phyloP scores from a whole-genome alignment of 148 eudicot genomes.

The Fagopyrum tataricum region DNA sequence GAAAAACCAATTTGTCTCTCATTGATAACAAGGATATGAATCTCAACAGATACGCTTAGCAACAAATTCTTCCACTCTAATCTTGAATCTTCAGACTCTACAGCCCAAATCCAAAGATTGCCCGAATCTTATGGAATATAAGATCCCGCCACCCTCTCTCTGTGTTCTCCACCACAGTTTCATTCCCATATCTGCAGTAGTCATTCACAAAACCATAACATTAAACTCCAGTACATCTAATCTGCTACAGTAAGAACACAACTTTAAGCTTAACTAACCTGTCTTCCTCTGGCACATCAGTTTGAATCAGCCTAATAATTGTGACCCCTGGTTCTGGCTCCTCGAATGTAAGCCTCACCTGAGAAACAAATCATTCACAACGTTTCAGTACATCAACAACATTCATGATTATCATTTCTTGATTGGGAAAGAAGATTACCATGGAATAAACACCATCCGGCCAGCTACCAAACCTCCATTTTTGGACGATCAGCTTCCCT shows the following conservation, averaged over 20 bases:
- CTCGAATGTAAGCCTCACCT: slow-evolving; percentile 78
- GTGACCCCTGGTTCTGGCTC: slow-evolving; percentile 89
- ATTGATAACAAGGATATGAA: neutral
- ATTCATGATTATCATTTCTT: too few relatives aligned
- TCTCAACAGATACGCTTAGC: neutral
- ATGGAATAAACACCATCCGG: slow-evolving; percentile 73
- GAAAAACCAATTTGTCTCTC: neutral
- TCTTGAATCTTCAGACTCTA: slow-evolving; percentile 17
- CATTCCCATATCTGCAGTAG: slow-evolving; percentile 69
- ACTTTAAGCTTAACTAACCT: slow-evolving; percentile 36
- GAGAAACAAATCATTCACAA: neutral
- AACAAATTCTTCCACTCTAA: neutral
- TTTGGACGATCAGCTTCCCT: slow-evolving; percentile 84
- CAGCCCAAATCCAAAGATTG: slow-evolving; percentile 89
- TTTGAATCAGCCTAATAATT: slow-evolving; percentile 60
- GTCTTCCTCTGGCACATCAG: slow-evolving; percentile 94
- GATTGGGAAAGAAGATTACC: slow-evolving; percentile 26
- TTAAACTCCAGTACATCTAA: neutral
- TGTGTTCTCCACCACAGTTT: slow-evolving; percentile 94
- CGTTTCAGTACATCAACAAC: too few relatives aligned
- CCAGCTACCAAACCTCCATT: slow-evolving; percentile 96
- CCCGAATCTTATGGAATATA: slow-evolving; percentile 80
- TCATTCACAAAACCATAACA: slow-evolving; percentile 6
- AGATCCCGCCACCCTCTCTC: slow-evolving; percentile 99
- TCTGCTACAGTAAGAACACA: too few relatives aligned